Conservation (phyloP, 176 grass and related monocot genomes). For the Hordeum vulgare region DNA sequence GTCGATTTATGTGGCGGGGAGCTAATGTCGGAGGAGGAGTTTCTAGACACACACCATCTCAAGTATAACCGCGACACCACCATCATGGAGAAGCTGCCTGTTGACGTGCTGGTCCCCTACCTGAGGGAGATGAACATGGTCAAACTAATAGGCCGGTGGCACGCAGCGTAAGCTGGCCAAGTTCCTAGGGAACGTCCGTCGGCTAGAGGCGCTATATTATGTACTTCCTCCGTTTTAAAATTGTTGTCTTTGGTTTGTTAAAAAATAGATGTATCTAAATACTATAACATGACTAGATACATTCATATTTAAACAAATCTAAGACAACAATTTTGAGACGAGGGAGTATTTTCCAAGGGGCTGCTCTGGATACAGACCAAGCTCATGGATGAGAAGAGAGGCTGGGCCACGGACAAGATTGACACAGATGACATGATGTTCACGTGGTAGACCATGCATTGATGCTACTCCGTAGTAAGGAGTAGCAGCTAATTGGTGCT, state of each 20-base stretch:
- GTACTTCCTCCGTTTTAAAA: too few species aligned
- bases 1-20: conserved; percentile 1
- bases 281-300: too few species aligned
- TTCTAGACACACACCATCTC: not conserved
- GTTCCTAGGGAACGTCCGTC: not conserved
- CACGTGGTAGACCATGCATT: not conserved
- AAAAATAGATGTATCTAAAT: too few species aligned
- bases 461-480: too few species aligned
- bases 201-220: not conserved
- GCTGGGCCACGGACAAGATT: not conserved
- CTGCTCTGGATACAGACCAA: not conserved
- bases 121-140: conserved; percentile 23
- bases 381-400: conserved; percentile 14
- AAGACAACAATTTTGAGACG: too few species aligned
- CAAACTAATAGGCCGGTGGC: not conserved
- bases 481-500: not conserved
- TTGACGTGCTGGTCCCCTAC: not conserved
- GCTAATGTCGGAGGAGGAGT: not conserved
- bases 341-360: not conserved
- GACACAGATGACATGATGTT: not conserved
- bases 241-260: too few species aligned
- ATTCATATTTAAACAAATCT: too few species aligned
- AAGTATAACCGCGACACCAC: not conserved
- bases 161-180: conserved; percentile 8
- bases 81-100: not conserved